Percentiles rank a stretch among this genome's conserved stretches.
Conservation (phyloP, 2,329 filamentous ascomycete species). For the Blastomyces percursus region DNA sequence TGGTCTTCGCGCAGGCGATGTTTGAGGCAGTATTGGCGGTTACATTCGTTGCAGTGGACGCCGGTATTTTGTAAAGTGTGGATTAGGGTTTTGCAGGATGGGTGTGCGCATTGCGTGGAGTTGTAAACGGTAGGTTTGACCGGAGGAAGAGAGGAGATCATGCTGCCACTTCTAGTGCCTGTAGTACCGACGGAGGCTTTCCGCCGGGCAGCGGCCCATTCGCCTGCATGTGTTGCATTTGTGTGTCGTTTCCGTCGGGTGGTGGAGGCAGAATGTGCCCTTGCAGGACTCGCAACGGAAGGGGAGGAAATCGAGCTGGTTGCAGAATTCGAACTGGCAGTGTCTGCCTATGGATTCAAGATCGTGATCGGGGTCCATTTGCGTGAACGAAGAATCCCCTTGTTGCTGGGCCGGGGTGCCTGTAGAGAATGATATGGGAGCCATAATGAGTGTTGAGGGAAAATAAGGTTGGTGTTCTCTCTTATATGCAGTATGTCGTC, state of each 20-base stretch:
- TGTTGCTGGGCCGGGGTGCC: neutral
- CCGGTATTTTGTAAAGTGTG: slow-evolving; percentile 41
- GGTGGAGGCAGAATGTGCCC: slow-evolving; percentile 80
- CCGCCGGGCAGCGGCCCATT: slow-evolving; percentile 46
- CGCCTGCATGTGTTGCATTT: slow-evolving; percentile 50
- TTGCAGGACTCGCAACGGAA: slow-evolving; percentile 86
- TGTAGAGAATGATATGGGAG: slow-evolving; percentile 2
- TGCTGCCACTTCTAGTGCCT: slow-evolving; percentile 18
- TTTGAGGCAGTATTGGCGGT: slow-evolving; percentile 41
- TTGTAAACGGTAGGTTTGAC: slow-evolving; percentile 47
- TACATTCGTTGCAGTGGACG: slow-evolving; percentile 41
- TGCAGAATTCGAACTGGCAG: slow-evolving; percentile 85
- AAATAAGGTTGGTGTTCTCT: neutral
- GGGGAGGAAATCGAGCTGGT: slow-evolving; percentile 89
- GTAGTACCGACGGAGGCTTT: slow-evolving; percentile 22
- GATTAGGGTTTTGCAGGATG: slow-evolving; percentile 42
- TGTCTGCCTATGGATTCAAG: slow-evolving; percentile 78
- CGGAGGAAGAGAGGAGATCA: slow-evolving; percentile 21
- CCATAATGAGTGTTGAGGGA: neutral
- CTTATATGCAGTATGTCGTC: neutral
- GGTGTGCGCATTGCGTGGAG: slow-evolving; percentile 41
- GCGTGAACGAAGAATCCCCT: slow-evolving; percentile 22
- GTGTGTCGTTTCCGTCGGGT: slow-evolving; percentile 77
- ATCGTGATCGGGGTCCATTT: slow-evolving; percentile 51
- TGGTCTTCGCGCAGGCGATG: slow-evolving; percentile 56